Evolutionary conservation across 257 asterid species (phyloP).

Genomic region (Ocimum tenuiflorum): DNA sequence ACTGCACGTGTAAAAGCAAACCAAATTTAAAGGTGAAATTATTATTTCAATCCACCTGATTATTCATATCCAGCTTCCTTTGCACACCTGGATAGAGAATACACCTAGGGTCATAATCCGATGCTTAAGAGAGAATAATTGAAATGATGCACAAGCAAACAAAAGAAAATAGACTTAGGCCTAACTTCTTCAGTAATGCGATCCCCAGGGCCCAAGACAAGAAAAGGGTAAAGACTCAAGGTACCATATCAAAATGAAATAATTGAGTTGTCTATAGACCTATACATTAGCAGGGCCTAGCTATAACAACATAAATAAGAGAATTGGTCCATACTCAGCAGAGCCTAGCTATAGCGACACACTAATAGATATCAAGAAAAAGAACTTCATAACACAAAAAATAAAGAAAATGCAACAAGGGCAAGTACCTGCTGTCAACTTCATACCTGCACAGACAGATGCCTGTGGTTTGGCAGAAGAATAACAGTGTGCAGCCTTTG

Average conservation of each 20-base stretch:
- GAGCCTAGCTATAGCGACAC: background rate
- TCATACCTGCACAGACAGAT: conserved; percentile 43
- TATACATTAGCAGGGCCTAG: background rate
- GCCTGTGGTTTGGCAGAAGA: conserved; percentile 42
- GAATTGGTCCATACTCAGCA: background rate
- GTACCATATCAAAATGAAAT: background rate
- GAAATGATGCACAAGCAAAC: background rate
- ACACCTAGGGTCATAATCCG: conserved; percentile 6
- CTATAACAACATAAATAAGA: too few species aligned
- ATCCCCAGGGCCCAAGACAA: background rate
- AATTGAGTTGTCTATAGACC: background rate
- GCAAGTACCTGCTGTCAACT: background rate
- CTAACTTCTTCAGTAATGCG: background rate
- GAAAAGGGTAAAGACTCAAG: too few species aligned
- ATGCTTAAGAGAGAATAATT: background rate
- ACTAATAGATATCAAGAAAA: background rate
- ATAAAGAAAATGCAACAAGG: background rate
- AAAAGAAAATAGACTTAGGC: background rate
- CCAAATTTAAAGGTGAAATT: background rate
- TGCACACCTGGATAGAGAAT: conserved; percentile 52
- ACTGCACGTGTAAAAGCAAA: background rate
- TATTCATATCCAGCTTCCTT: conserved; percentile 72
- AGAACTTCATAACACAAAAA: background rate
- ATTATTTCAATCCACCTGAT: conserved; percentile 35
- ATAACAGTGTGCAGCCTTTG: conserved; percentile 40